Evolutionary conservation across 2,329 filamentous ascomycete genomes (phyloP), one percentile per base, ranked within the genome.

Genomic region (Juglanconis juglandina): DNA sequence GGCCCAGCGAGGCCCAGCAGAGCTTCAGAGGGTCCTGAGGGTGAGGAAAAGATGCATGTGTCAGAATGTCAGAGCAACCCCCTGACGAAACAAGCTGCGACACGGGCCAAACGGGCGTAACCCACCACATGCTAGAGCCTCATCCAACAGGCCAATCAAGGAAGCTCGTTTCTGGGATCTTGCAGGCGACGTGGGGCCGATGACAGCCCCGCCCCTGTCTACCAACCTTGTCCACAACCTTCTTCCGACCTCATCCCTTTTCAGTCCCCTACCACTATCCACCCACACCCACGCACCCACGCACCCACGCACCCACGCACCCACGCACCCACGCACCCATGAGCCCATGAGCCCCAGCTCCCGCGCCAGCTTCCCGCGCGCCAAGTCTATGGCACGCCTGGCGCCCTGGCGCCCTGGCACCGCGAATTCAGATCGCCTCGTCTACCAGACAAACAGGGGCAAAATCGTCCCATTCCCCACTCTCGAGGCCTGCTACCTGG

Each of bases 41-140:
- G 41, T 35, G 9, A 37, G 33, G 10, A 32, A 39, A 13, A 24
- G 24, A 44, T n/a, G 32, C 30, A 7, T 9, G 71, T 75, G 67
- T 66, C 66, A 71, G 70, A 71, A 24, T 57, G 55, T 57, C 47
- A 51, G 47, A 58, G 55, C 55, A 48, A n/a, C 34, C 48, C 71
- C 72, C 70, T 69, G 72, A 68, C 73, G 73, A 75, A 76, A 75
- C 73, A 66, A 59, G 56, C 70, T 74, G 72, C 68, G 69, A 74
- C 72, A 56, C 60, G 61, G 58, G 58, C 61, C 59, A 60, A 54
- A 61, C 55, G 51, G 53, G 63, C 32, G 48, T 37, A 1, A 47
- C 41, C 44, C 54, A 32, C 64, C 35, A 14, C 60, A 65, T 65
- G 66, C 14, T 59, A 37, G 33, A 13, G 34, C 54, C 41, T n/a